Base-by-base conservation (phyloP, 805 yeast genomes). In the Tetrapisispora pingtungensis region DNA sequence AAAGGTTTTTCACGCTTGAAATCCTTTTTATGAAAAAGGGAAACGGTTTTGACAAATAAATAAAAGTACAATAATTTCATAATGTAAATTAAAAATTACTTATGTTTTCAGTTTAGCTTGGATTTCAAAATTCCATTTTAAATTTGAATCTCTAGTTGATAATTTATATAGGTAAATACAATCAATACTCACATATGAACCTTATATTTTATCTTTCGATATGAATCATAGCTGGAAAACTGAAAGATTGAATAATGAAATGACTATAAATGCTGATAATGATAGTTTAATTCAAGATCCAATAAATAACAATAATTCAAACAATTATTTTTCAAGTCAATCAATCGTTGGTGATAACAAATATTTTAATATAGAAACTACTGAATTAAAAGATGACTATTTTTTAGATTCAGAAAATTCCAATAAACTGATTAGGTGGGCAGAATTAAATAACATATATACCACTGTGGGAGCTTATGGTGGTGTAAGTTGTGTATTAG, bases 401-500 rank as follows among this genome's bases (percentile, higher is more conserved):
- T 36, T 42, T 36, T 17, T 26, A 22, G 33, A 36, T 27, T 18
- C 41, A 2, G 32, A 17, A 26, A 42, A 42, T 6, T 33, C 40
- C 3, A 30, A 5, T 4, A 27, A 19, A 8, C 14, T 47, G 19
- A 35, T 44, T 2, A 41, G 36, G 19, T 58, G 64, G 64, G 28
- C 49, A 6, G 46, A 44, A 3, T 44, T 53, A 27, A 49, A 51
- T 31, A 52, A 54, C n/a, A 50, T 62, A 2, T 59, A 57, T 46
- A 52, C 60, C 0, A 44, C 48, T 10, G 28, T 56, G n/a, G 49
- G 52, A 19, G 59, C 61, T 8, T 70, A 72, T 51, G 89, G 90
- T 0, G 68, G 71, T 1, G 77, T 81, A 0, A 65, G 75, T 0
- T 58, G 69, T 22, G 53, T 78, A 13, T 58, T 68, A 0, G 66